Evolutionary conservation across 495 filamentous ascomycete species (phyloP), one percentile per base, ranked within the genome.

Genomic region (Opeltia flavorubescens): DNA sequence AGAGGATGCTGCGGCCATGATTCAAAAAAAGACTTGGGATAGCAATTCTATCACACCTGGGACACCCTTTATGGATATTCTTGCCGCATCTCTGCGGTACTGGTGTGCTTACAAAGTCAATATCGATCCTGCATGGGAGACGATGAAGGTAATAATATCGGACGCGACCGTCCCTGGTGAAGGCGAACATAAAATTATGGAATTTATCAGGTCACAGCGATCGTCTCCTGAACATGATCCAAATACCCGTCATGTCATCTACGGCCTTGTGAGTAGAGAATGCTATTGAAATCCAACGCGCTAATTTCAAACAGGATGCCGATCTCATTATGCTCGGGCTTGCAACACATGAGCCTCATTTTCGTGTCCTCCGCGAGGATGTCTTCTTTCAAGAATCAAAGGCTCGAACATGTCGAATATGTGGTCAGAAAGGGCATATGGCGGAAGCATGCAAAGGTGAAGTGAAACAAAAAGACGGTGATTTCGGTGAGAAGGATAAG

Each of bases 131-230:
- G 81, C 79, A n/a, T 98, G 91, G 91, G 84, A 82, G 50, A 88
- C 89, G 66, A 53, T 95, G 59, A 96, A 96, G 76, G 78, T 96
- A 57, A 87, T 99, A 58, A 95, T 99, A 55, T 96, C 91, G 5
- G 91, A 99, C 68, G 88, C 91, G 31, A 94, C 88, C 0, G 91
- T 99, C 17, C 91, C 91, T 30, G 91, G 91, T 54, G 91, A 99
- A 64, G 91, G 91, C 60, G 91, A 99, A 62, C 91, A 99, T 64
- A 99, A 99, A 68, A 95, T 99, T 53, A 99, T 99, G 91, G 78
- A 94, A 36, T 99, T 96, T 57, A 75, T 99, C 51, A 80, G 91
- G 54, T 94, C 89, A 21, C 93, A 99, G 64, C 82, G 91, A 51
- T 72, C 80, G 29, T 86, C 83, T 25, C 84, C 89, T 1, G 80